Percentiles rank a stretch among this genome's conserved stretches.
These are phyloP conservation scores for Pezicula rhizophila DNA, from an alignment of 2,329 filamentous ascomycete species.

Conservation along the genomic window DNA sequence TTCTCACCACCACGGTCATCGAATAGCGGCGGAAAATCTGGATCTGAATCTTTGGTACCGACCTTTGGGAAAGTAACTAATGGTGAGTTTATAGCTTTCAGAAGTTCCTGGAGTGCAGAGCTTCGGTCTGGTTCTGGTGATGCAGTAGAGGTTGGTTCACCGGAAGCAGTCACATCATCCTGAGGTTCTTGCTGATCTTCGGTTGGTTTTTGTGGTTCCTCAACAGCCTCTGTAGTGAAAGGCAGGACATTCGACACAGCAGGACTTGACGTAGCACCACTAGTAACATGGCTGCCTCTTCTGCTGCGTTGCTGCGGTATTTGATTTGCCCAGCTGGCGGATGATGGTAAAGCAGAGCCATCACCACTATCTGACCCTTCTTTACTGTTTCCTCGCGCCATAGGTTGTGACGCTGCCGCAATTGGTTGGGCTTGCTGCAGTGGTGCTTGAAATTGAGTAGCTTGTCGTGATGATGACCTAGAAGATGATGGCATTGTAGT, in stretches of 20 bases:
- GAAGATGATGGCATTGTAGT: slow-evolving; percentile 44
- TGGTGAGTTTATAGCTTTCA: slow-evolving; percentile 40
- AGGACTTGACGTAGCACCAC: slow-evolving; percentile 75
- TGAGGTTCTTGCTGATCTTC: slow-evolving; percentile 7
- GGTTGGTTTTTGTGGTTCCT: slow-evolving; percentile 30
- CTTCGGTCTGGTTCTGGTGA: slow-evolving; percentile 14
- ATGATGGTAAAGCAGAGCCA: slow-evolving; percentile 83
- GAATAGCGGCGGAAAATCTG: slow-evolving; percentile 70
- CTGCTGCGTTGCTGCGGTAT: slow-evolving; percentile 60
- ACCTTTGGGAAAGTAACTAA: slow-evolving; percentile 39
- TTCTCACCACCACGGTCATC: slow-evolving; percentile 78
- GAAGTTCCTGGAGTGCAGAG: slow-evolving; percentile 30
- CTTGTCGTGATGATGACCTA: slow-evolving; percentile 48
- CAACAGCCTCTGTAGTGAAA: slow-evolving; percentile 43
- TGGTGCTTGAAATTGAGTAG: slow-evolving; percentile 32
- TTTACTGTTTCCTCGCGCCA: slow-evolving; percentile 72
- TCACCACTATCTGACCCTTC: slow-evolving; percentile 71
- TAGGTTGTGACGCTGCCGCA: slow-evolving; percentile 47
- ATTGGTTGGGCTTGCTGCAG: slow-evolving; percentile 26
- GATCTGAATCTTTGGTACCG: slow-evolving; percentile 24
- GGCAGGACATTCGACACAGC: slow-evolving; percentile 58
- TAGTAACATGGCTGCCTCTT: slow-evolving; percentile 74
- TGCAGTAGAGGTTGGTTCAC: slow-evolving; percentile 7
- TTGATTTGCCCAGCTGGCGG: slow-evolving; percentile 84
- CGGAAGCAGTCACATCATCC: slow-evolving; percentile 3